Conservation (phyloP, 257 asterid genomes). For the Osmanthus fragrans region DNA sequence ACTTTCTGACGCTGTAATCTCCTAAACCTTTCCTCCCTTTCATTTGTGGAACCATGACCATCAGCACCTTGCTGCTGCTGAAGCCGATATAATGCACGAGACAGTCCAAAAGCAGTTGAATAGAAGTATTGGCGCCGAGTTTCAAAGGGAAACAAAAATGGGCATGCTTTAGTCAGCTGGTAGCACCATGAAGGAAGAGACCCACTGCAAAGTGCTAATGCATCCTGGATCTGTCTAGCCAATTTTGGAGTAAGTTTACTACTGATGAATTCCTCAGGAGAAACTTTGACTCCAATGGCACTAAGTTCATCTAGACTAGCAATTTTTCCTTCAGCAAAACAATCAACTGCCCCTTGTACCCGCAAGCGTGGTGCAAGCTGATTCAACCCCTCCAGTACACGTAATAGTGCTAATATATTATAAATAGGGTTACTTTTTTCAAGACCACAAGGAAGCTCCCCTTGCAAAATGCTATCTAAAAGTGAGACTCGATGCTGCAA, state of each 20-base stretch:
- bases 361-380: constrained; percentile 89
- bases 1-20: constrained; percentile 95
- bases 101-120: constrained; percentile 96
- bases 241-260: constrained; percentile 93
- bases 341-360: constrained; percentile 56
- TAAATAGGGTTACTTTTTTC: constrained; percentile 88
- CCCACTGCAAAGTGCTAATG: constrained; percentile 96
- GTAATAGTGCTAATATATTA: constrained; percentile 79
- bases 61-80: constrained; percentile 99
- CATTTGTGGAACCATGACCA: constrained; percentile 74
- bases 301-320: constrained; percentile 49
- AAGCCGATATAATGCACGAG: constrained; percentile 91
- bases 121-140: constrained; percentile 95
- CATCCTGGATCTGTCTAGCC: constrained; percentile 94
- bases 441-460: constrained; percentile 91
- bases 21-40: constrained; percentile 85
- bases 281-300: constrained; percentile 52
- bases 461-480: constrained; percentile 90
- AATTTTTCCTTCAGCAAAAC: constrained; percentile 74
- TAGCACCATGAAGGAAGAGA: constrained; percentile 98
- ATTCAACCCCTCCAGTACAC: constrained; percentile 89
- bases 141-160: constrained; percentile 95
- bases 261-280: constrained; percentile 67
- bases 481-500: constrained; percentile 58
- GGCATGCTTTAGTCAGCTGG: constrained; percentile 97